These are phyloP conservation scores for Boletus albobrunnescens DNA, from an alignment of 1,284 basidiomycete species.

Conservation along the genomic window DNA sequence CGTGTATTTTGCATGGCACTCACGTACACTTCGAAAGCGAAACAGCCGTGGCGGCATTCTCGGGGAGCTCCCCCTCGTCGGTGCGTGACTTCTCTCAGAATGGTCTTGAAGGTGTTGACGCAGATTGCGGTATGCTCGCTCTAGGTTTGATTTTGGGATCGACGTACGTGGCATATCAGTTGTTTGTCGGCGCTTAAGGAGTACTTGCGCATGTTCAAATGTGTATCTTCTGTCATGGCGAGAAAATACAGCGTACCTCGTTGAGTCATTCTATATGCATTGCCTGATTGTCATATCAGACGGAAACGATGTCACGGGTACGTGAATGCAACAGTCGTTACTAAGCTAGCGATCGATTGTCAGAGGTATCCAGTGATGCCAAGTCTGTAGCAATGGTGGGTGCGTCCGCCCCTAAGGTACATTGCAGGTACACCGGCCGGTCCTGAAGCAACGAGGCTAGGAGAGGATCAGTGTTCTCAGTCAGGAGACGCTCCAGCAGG, in stretches of 20 bases:
- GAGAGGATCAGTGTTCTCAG: no score
- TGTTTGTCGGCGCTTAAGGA: slow-evolving; percentile 1
- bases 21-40: slow-evolving; percentile 10
- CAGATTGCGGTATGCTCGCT: not conserved
- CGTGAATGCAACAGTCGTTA: no score
- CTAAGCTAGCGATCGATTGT: no score
- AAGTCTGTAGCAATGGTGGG: no score
- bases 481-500: not conserved
- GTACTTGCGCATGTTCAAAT: not conserved
- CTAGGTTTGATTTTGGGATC: slow-evolving; percentile 9
- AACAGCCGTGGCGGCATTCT: slow-evolving; percentile 16
- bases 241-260: not conserved
- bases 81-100: slow-evolving; percentile 8
- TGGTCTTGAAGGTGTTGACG: not conserved
- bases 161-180: slow-evolving; percentile 6
- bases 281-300: not conserved
- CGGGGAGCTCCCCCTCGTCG: slow-evolving; percentile 13
- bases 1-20: not conserved
- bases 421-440: no score
- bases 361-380: no score
- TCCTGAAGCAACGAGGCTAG: no score
- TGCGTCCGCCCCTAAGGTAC: no score
- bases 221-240: not conserved
- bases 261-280: not conserved
- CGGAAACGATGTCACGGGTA: not conserved